Conservation (phyloP, 2,329 filamentous ascomycete species). For the Amauroascus niger region DNA sequence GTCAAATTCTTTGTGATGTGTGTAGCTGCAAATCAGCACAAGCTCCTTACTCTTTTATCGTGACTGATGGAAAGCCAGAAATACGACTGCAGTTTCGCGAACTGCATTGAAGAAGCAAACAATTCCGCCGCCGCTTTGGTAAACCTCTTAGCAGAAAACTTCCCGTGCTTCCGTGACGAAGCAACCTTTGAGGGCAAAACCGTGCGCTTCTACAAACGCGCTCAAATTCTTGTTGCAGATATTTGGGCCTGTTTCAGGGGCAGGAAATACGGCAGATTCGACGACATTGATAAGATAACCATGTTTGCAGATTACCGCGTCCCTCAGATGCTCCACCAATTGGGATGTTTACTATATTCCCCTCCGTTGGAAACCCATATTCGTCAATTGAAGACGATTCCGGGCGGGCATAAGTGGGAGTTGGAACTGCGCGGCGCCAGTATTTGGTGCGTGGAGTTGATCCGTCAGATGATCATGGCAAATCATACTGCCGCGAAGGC, state of each 20-base stretch:
- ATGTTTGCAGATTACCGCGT: constrained; percentile 99
- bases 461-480: constrained; percentile 67
- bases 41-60: neutral
- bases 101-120: constrained; percentile 63
- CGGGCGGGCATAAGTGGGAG: constrained; percentile 68
- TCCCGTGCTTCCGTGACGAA: constrained; percentile 79
- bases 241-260: constrained; percentile 93
- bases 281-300: constrained; percentile 88
- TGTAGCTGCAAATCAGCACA: constrained; percentile 12
- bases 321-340: constrained; percentile 77
- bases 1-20: constrained; percentile 67
- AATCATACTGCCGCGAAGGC: constrained; percentile 55
- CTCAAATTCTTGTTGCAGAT: constrained; percentile 92
- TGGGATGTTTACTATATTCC: constrained; percentile 76
- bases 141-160: constrained; percentile 72
- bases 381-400: constrained; percentile 52
- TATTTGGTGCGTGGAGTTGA: constrained; percentile 91
- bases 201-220: constrained; percentile 81
- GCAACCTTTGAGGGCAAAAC: constrained; percentile 61
- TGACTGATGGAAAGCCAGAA: constrained; percentile 42
- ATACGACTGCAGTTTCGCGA: constrained; percentile 64
- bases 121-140: constrained; percentile 75
- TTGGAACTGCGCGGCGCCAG: constrained; percentile 83
- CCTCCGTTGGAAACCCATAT: constrained; percentile 67
- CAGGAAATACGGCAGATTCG: constrained; percentile 65